phyloP scores from a whole-genome alignment of 345 rosid species.

The Eucalyptus tenuipes region DNA sequence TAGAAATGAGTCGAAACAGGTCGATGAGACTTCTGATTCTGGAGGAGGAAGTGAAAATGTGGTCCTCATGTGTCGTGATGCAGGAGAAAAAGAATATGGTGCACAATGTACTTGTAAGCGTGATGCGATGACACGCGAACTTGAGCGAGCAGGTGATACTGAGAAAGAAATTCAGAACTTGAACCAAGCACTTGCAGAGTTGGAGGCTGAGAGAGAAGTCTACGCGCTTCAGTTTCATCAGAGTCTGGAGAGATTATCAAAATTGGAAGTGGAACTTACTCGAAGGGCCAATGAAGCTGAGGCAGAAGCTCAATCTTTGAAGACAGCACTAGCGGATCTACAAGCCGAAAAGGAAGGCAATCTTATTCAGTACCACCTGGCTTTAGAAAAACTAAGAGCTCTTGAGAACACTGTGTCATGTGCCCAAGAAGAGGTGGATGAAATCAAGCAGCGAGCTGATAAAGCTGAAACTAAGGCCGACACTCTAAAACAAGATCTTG shows the following conservation, averaged over 20 bases:
- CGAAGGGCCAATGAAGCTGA: constrained; percentile 60
- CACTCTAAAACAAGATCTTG: constrained; percentile 40
- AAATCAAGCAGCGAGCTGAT: constrained; percentile 40
- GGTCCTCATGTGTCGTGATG: constrained; percentile 49
- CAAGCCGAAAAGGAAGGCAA: constrained; percentile 47
- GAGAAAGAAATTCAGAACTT: constrained; percentile 62
- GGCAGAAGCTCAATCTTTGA: constrained; percentile 54
- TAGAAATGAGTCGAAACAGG: constrained; percentile 43
- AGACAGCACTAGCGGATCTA: constrained; percentile 36
- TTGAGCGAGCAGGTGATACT: constrained; percentile 47
- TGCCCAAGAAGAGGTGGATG: constrained; percentile 50
- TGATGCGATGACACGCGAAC: constrained; percentile 7
- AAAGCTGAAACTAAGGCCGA: constrained; percentile 38
- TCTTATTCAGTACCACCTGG: constrained; percentile 52
- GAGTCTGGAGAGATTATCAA: constrained; percentile 32
- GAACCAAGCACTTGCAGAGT: constrained; percentile 59
- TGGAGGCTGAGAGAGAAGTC: constrained; percentile 84
- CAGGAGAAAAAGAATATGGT: constrained; percentile 28
- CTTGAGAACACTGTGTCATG: constrained; percentile 33
- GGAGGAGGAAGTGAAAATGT: constrained; percentile 50
- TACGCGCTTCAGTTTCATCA: constrained; percentile 51
- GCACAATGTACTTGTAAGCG: not conserved
- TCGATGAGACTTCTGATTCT: not conserved
- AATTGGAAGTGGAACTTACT: constrained; percentile 26
- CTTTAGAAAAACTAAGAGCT: constrained; percentile 47